Conservation (phyloP, 2,329 filamentous ascomycete species). For the Zelopaecilomyces penicillatus region DNA sequence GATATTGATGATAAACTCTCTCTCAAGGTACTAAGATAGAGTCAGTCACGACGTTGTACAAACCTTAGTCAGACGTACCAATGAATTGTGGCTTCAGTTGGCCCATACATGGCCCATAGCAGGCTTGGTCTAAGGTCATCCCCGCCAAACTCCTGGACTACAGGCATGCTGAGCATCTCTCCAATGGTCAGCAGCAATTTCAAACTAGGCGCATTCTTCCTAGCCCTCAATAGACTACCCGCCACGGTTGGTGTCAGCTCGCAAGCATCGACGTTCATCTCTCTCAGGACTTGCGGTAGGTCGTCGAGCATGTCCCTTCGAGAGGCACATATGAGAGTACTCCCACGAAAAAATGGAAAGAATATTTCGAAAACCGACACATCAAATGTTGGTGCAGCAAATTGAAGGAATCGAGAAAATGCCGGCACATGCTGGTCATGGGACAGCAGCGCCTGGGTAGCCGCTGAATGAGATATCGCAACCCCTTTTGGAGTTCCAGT, state of each 20-base stretch:
- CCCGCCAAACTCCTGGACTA: slow-evolving; percentile 73
- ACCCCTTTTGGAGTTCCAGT: slow-evolving; percentile 88
- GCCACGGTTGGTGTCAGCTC: slow-evolving; percentile 87
- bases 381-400: slow-evolving; percentile 87
- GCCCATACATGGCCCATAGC: slow-evolving; percentile 89
- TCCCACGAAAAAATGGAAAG: slow-evolving; percentile 69
- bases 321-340: slow-evolving; percentile 64
- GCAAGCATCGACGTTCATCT: slow-evolving; percentile 67
- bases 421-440: slow-evolving; percentile 69
- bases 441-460: slow-evolving; percentile 71
- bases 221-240: slow-evolving; percentile 62
- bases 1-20: slow-evolving; percentile 48
- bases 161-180: slow-evolving; percentile 76
- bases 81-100: slow-evolving; percentile 86
- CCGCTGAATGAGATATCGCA: slow-evolving; percentile 68
- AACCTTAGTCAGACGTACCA: slow-evolving; percentile 37
- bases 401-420: slow-evolving; percentile 79
- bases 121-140: slow-evolving; percentile 46
- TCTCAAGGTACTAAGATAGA: slow-evolving; percentile 54
- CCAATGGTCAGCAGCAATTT: slow-evolving; percentile 76
- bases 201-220: slow-evolving; percentile 58
- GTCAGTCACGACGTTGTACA: slow-evolving; percentile 5
- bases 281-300: slow-evolving; percentile 57
- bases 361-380: slow-evolving; percentile 94
- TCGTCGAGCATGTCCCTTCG: slow-evolving; percentile 66